phyloP scores from a whole-genome alignment of 23 red algal species.

The Gracilariopsis chorda region DNA sequence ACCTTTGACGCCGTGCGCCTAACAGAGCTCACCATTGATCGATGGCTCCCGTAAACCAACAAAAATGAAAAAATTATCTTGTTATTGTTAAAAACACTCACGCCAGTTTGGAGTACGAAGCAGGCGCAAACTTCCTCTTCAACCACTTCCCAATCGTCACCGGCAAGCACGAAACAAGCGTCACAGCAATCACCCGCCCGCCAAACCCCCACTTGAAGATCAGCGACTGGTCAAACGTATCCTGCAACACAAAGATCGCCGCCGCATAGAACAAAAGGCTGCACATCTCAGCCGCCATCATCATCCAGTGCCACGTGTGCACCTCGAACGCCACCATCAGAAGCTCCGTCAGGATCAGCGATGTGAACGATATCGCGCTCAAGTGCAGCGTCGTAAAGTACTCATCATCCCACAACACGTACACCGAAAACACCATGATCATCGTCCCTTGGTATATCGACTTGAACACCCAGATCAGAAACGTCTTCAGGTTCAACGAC shows the following conservation, averaged over 20 bases:
- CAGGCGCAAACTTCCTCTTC: slow-evolving; percentile 69
- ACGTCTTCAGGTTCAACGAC: slow-evolving; percentile 91
- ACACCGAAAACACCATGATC: slow-evolving; percentile 97
- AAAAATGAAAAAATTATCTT: background rate
- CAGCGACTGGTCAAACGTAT: slow-evolving; percentile 73
- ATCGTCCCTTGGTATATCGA: slow-evolving; percentile 92
- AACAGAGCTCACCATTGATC: slow-evolving; percentile 45
- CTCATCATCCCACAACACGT: slow-evolving; percentile 95
- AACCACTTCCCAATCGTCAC: slow-evolving; percentile 86
- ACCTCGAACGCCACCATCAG: slow-evolving; percentile 97
- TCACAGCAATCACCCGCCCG: slow-evolving; percentile 68
- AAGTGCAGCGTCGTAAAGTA: slow-evolving; percentile 90
- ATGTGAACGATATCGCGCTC: slow-evolving; percentile 89
- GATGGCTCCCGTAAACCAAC: slow-evolving; percentile 21
- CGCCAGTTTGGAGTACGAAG: slow-evolving; percentile 82
- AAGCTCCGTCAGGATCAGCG: slow-evolving; percentile 87
- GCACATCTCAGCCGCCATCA: slow-evolving; percentile 78
- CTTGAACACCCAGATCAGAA: slow-evolving; percentile 96
- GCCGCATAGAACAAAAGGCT: slow-evolving; percentile 68
- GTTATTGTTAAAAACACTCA: background rate
- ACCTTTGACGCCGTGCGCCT: slow-evolving; percentile 17
- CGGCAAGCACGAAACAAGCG: slow-evolving; percentile 81
- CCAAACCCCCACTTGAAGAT: slow-evolving; percentile 80
- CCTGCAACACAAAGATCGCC: slow-evolving; percentile 59
- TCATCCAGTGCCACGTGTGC: slow-evolving; percentile 84